Evolutionary conservation across 176 grass and related monocot genomes (phyloP), one percentile per base, ranked within the genome.

Genomic region (Hsuehochloa calcarea): DNA sequence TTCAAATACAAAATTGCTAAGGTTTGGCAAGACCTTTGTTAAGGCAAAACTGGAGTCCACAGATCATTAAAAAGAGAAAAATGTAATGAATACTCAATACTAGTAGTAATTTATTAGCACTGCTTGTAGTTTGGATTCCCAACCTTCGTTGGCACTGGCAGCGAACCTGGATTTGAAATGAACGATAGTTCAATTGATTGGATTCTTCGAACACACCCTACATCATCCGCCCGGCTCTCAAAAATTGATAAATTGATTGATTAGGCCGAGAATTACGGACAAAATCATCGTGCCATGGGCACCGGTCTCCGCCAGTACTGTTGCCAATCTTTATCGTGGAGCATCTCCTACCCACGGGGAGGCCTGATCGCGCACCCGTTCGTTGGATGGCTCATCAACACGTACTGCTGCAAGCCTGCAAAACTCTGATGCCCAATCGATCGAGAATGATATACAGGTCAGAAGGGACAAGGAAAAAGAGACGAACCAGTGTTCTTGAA

Each of bases 251-350:
- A 90, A 68, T 46, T 31, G 65, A 71, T 78, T 46, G 38, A 84
- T 87, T 35, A 52, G 17, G 51, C 40, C 60, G 71, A n/a, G 22
- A 77, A 69, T 77, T 68, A 49, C 77, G 64, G 79, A 62, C 39
- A 69, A 80, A 87, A 88, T 82, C 39, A 82, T 87, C 77, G 76
- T 31, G 79, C 63, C 43, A 61, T 59, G 56, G 29, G 55, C 67
- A 63, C 49, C 41, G 26, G 78, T 81, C 68, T 66, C 25, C 50
- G 3, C 23, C 10, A 43, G 22, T 9, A 17, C 46, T 74, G 35
- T 66, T 65, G 15, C 31, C 68, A 37, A 49, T 68, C 47, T 59
- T 25, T 68, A 70, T 31, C 64, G 56, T 54, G 35, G 22, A 70
- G 63, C 49, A 62, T 75, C 69, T 47, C 51, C 71, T 74, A 64